A percentile compares a stretch with the other conserved stretches of the same genome.
These are phyloP conservation scores for Uronychia binucleata DNA, from an alignment of 73 alveolate genomes.

Conservation along the genomic window DNA sequence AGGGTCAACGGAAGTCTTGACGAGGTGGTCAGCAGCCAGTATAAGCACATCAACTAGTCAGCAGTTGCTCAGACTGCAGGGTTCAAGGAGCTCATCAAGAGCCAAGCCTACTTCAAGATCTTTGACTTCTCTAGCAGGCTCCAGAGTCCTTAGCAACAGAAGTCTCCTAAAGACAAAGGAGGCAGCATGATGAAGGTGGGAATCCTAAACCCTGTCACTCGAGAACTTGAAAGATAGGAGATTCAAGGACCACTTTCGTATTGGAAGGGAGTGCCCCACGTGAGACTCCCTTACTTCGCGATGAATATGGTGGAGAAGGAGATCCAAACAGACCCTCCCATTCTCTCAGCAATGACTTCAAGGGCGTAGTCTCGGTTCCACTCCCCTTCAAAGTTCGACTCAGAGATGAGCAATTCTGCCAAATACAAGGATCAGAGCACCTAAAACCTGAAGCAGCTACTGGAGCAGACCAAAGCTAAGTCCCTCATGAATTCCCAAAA, in stretches of 20 bases:
- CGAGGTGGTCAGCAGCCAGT: not conserved
- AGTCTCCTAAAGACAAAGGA: too few species aligned
- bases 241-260: not conserved
- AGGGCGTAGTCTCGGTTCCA: too few species aligned
- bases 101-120: not conserved
- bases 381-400: too few species aligned
- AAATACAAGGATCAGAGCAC: too few species aligned
- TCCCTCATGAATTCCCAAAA: too few species aligned
- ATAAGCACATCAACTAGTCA: not conserved
- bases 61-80: not conserved
- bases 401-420: too few species aligned
- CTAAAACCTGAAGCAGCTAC: too few species aligned
- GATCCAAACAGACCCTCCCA: not conserved
- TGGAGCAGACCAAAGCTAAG: too few species aligned
- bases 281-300: not conserved
- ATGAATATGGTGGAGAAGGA: not conserved
- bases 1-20: not conserved
- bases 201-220: not conserved
- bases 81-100: not conserved
- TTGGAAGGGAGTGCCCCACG: not conserved
- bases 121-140: not conserved
- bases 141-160: not conserved
- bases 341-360: too few species aligned
- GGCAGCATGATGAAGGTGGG: too few species aligned
- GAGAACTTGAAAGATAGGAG: not conserved